Conservation (phyloP, 805 yeast genomes). For the Ogataea nitratoaversa region DNA sequence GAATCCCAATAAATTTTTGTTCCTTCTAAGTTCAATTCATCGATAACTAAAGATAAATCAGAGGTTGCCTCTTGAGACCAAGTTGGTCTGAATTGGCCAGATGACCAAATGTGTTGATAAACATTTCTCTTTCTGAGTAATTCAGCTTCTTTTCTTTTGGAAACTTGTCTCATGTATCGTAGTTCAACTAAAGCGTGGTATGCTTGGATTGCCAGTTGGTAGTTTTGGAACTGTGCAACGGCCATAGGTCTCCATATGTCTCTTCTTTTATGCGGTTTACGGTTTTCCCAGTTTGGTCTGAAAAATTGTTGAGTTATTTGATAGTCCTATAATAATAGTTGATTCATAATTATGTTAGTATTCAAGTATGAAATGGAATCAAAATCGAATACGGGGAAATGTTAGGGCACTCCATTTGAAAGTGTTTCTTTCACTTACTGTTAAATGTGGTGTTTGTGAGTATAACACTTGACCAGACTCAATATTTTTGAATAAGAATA, state of each 20-base stretch:
- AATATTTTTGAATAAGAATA: conserved; percentile 75
- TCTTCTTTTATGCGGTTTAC: conserved; percentile 71
- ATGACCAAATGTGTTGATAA: conserved; percentile 80
- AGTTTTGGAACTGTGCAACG: conserved; percentile 61
- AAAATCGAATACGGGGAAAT: not conserved
- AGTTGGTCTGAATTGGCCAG: conserved; percentile 86
- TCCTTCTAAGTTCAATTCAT: conserved; percentile 44
- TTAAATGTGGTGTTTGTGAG: conserved; percentile 73
- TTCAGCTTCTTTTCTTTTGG: conserved; percentile 55
- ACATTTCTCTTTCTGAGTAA: conserved; percentile 65
- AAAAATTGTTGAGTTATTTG: conserved; percentile 69
- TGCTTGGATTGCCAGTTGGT: conserved; percentile 65
- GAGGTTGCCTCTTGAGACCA: conserved; percentile 89
- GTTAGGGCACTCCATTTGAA: no score
- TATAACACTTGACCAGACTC: conserved; percentile 88
- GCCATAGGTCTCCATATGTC: conserved; percentile 92
- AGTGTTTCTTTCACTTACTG: conserved; percentile 21
- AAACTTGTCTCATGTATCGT: conserved; percentile 66
- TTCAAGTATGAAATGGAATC: not conserved
- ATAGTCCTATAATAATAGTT: conserved; percentile 17
- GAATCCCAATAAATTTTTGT: conserved; percentile 77
- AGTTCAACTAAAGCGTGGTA: conserved; percentile 71
- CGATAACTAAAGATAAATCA: conserved; percentile 69
- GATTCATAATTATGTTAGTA: not conserved
- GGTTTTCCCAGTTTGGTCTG: conserved; percentile 87